Conservation (phyloP, 805 yeast genomes). For the Lachancea kluyveri region DNA sequence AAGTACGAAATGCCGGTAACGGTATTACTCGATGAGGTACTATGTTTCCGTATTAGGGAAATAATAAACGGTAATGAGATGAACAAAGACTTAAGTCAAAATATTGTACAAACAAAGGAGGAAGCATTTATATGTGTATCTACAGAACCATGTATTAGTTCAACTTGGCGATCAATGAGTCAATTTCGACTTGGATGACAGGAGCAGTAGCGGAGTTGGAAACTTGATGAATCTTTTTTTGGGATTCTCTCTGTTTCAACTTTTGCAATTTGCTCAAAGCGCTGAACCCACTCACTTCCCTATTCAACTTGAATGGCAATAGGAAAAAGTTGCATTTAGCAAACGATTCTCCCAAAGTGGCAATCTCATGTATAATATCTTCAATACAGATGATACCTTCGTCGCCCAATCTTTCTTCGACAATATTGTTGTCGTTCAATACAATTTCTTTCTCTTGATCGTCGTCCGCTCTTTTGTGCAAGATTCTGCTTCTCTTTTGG, state of each 20-base stretch:
- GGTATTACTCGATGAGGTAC: too few relatives aligned
- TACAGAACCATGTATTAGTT: too few relatives aligned
- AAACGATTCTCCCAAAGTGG: conserved; percentile 57
- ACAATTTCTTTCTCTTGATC: conserved; percentile 38
- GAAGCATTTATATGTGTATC: neutral
- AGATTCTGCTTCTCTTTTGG: conserved; percentile 68
- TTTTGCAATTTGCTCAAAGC: conserved; percentile 65
- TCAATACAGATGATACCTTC: conserved; percentile 72
- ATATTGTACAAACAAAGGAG: neutral
- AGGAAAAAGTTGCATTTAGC: conserved; percentile 54
- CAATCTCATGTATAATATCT: conserved; percentile 70
- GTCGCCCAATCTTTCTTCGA: conserved; percentile 68
- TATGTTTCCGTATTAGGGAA: too few relatives aligned
- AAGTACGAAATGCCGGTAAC: too few relatives aligned
- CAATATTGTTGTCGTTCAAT: conserved; percentile 66
- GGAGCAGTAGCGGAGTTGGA: conserved; percentile 61
- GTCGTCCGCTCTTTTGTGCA: conserved; percentile 28
- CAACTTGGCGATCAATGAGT: conserved; percentile 58
- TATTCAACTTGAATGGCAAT: conserved; percentile 61
- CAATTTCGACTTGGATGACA: conserved; percentile 67
- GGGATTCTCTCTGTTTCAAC: conserved; percentile 48
- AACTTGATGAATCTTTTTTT: conserved; percentile 35
- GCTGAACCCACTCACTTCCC: conserved; percentile 70
- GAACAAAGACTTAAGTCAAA: neutral
- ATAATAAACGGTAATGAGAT: neutral